These are phyloP conservation scores for Plantago elongata DNA, from an alignment of 257 asterid genomes.

Conservation along the genomic window DNA sequence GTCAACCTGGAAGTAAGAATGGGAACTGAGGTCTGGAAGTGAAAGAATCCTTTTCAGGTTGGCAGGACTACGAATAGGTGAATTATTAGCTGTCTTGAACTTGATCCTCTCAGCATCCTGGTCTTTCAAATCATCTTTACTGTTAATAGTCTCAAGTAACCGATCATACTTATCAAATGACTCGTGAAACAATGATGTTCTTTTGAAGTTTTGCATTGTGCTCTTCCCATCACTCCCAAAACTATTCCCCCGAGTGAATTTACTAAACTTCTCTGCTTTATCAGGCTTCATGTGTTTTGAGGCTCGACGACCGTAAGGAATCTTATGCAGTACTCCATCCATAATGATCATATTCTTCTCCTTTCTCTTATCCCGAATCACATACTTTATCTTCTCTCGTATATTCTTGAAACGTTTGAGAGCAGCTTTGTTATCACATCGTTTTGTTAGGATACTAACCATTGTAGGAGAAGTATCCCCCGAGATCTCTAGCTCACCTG, in stretches of 20 bases:
- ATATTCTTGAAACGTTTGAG: conserved; percentile 58
- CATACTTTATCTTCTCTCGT: conserved; percentile 50
- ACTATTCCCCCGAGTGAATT: conserved; percentile 18
- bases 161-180: conserved; percentile 44
- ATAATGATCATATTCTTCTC: conserved; percentile 62
- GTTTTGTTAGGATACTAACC: conserved; percentile 23
- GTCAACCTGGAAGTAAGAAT: conserved; percentile 36
- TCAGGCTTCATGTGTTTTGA: conserved; percentile 27
- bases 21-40: conserved; percentile 63
- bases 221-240: conserved; percentile 13
- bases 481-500: conserved; percentile 13
- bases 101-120: conserved; percentile 24
- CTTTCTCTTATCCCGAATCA: conserved; percentile 53
- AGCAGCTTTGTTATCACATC: conserved; percentile 32
- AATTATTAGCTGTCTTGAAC: conserved; percentile 20
- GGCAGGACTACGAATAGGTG: conserved; percentile 23
- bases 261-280: no score
- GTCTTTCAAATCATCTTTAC: conserved; percentile 30
- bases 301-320: conserved; percentile 47
- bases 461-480: conserved; percentile 23
- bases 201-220: conserved; percentile 22
- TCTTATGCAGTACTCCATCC: conserved; percentile 70
- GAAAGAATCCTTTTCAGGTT: conserved; percentile 56
- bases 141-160: conserved; percentile 28
- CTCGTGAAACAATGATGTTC: conserved; percentile 52